These are phyloP conservation scores for Abortiporus biennis DNA, from an alignment of 1,284 basidiomycete species.

Conservation along the genomic window DNA sequence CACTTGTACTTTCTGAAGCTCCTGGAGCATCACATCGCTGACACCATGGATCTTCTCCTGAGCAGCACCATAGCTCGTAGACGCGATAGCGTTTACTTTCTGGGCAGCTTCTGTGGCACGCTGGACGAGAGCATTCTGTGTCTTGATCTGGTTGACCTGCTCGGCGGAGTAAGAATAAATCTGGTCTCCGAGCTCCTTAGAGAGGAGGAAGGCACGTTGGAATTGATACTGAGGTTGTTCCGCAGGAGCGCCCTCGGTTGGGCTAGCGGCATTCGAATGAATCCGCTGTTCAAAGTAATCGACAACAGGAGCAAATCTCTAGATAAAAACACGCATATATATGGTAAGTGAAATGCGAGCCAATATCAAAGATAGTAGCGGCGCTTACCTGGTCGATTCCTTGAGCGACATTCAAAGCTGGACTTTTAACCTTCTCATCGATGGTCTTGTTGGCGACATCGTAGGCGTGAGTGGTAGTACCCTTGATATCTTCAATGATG, in stretches of 20 bases:
- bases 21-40: constrained; percentile 56
- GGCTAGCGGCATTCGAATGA: constrained; percentile 26
- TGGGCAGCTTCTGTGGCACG: constrained; percentile 64
- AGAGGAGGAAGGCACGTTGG: constrained; percentile 63
- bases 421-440: constrained; percentile 57
- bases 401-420: constrained; percentile 56
- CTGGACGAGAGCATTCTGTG: constrained; percentile 66
- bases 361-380: no score
- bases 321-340: constrained; percentile 2
- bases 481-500: constrained; percentile 52
- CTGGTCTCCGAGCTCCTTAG: constrained; percentile 55
- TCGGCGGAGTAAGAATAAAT: constrained; percentile 61
- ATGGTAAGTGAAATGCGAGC: constrained; percentile 9
- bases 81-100: constrained; percentile 50
- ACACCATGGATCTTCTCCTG: constrained; percentile 43
- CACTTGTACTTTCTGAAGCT: constrained; percentile 59
- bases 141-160: constrained; percentile 64
- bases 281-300: constrained; percentile 61
- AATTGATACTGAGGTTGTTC: constrained; percentile 53
- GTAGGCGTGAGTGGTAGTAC: constrained; percentile 48
- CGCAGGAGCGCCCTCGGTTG: constrained; percentile 12
- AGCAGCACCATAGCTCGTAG: constrained; percentile 43
- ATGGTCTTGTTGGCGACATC: constrained; percentile 57
- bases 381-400: constrained; percentile 74
- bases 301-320: constrained; percentile 69